A percentile compares a stretch with the other conserved stretches of the same genome.
phyloP scores from a whole-genome alignment of 352 stramenopile species.

The Globisporangium uncinulatum region DNA sequence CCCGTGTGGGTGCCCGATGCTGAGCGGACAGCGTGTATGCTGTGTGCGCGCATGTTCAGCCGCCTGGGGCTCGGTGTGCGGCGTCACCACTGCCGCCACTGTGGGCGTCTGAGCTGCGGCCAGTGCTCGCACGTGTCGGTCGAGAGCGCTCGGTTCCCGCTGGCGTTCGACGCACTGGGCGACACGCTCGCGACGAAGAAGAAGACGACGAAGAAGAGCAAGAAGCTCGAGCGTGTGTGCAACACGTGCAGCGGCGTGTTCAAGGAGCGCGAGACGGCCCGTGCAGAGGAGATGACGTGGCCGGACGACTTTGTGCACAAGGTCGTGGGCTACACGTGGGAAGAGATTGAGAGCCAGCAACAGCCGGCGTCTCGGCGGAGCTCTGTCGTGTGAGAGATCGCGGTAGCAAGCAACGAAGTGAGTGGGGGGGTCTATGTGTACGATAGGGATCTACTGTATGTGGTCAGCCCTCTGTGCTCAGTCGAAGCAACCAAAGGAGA shows the following conservation, averaged over 20 bases:
- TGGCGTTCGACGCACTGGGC: constrained; percentile 33
- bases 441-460: not conserved
- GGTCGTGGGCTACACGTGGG: constrained; percentile 53
- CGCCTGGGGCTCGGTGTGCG: constrained; percentile 53
- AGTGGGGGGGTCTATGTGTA: not conserved
- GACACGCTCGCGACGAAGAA: no score
- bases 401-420: no score
- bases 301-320: constrained; percentile 53
- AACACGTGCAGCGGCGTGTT: constrained; percentile 73
- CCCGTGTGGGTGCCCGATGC: constrained; percentile 79
- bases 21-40: constrained; percentile 72
- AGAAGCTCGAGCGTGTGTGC: constrained; percentile 58
- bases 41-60: constrained; percentile 71
- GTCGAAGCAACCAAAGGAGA: constrained; percentile 64
- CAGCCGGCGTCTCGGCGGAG: constrained; percentile 24
- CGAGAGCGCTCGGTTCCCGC: constrained; percentile 63
- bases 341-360: constrained; percentile 46
- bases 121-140: constrained; percentile 73
- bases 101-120: constrained; percentile 71
- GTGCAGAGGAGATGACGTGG: constrained; percentile 39
- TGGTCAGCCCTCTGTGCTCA: constrained; percentile 3
- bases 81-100: constrained; percentile 85
- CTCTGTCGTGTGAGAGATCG: constrained; percentile 18
- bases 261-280: constrained; percentile 47
- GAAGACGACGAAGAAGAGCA: constrained; percentile 29